Percentiles rank a stretch among this genome's conserved stretches.
Evolutionary conservation across 306 rosid species (phyloP).

Genomic region (Dryas drummondii): DNA sequence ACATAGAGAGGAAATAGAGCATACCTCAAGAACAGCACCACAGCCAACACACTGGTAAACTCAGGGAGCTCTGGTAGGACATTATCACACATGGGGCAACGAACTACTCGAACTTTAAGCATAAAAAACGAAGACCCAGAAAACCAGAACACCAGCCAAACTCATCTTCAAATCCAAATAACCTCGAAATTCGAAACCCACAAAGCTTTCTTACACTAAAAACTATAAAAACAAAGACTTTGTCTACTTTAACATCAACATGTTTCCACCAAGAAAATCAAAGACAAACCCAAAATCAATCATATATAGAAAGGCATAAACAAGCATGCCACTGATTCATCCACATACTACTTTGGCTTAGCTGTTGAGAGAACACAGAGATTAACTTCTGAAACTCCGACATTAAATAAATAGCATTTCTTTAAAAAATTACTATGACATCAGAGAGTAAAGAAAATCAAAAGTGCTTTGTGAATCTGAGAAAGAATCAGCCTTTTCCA

Average conservation of each 20-base stretch:
- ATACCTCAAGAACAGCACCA: conserved; percentile 39
- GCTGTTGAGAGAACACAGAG: neutral
- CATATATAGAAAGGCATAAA: neutral
- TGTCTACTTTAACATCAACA: neutral
- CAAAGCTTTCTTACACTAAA: conserved; percentile 1
- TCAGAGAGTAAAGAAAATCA: no score
- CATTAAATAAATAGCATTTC: neutral
- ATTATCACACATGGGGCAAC: no score
- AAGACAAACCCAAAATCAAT: neutral
- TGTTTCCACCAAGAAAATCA: neutral
- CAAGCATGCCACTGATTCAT: neutral
- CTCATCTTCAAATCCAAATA: conserved; percentile 13
- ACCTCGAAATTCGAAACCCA: conserved; percentile 17
- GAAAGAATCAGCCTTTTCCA: no score
- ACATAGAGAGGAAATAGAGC: neutral
- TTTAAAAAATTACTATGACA: no score
- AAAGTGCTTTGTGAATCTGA: no score
- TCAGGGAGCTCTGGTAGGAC: conserved; percentile 26
- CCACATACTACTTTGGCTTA: neutral
- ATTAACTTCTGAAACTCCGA: neutral
- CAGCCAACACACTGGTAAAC: conserved; percentile 43
- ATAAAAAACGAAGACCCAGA: conserved; percentile 18
- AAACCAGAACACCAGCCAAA: conserved; percentile 20
- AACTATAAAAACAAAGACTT: neutral
- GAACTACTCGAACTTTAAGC: neutral